phyloP scores from a whole-genome alignment of 2,329 filamentous ascomycete species.

The Ceratocystis harringtonii region DNA sequence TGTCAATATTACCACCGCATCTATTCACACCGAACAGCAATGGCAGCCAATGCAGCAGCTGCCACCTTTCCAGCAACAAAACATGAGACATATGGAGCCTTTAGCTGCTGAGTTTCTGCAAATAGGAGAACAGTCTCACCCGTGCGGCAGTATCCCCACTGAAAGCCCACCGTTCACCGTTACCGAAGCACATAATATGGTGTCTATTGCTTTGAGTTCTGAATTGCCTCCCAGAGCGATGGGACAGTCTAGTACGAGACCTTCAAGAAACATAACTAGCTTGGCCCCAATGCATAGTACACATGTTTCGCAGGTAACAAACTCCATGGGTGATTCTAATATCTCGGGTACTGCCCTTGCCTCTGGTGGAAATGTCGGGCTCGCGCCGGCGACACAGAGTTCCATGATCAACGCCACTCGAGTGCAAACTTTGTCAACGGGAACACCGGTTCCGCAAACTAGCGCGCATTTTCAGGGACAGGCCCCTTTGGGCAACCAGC shows the following conservation, averaged over 20 bases:
- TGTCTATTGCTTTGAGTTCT: not conserved
- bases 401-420: not conserved
- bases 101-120: not conserved
- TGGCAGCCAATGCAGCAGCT: not conserved
- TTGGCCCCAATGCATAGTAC: not conserved
- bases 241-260: not conserved
- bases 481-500: not conserved
- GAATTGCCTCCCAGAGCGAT: not conserved
- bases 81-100: not conserved
- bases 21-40: not conserved
- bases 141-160: not conserved
- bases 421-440: not conserved
- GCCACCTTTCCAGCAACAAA: not conserved
- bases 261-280: not conserved
- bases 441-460: not conserved
- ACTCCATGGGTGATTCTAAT: not conserved
- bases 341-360: not conserved
- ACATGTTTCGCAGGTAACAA: not conserved
- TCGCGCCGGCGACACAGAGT: not conserved
- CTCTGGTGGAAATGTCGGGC: not conserved
- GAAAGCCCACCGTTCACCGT: not conserved
- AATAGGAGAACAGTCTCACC: not conserved
- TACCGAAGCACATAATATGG: not conserved
- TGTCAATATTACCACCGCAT: not conserved
- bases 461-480: not conserved